Evolutionary conservation across 179 eudicot genomes (phyloP).

Genomic region (Actinidia polygama): DNA sequence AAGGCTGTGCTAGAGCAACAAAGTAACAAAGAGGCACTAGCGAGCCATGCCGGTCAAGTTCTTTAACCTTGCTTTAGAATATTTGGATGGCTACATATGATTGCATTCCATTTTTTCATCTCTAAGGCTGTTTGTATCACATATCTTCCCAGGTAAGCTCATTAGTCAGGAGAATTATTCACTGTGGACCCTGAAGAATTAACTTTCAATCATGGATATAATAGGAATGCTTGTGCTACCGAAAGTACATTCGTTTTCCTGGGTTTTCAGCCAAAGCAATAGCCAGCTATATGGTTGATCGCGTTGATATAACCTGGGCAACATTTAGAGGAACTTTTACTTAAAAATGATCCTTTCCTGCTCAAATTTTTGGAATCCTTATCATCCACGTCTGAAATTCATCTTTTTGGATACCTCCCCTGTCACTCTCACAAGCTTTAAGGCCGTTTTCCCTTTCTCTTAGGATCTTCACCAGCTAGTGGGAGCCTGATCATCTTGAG

Average conservation of each 20-base stretch:
- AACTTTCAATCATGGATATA: no score
- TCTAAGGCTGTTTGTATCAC: no score
- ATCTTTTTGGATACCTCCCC: conserved; percentile 13
- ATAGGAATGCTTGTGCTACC: no score
- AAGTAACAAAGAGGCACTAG: no score
- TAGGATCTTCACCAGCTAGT: neutral
- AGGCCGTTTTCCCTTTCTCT: neutral
- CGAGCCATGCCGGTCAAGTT: no score
- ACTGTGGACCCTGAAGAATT: no score
- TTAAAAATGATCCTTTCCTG: neutral
- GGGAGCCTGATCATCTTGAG: neutral
- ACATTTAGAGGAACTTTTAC: neutral
- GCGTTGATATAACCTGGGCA: neutral
- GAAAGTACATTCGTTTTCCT: neutral
- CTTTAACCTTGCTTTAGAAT: no score
- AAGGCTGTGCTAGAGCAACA: no score
- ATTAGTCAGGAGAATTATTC: no score
- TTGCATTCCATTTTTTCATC: no score
- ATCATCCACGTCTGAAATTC: conserved; percentile 23
- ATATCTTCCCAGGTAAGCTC: no score
- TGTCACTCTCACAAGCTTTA: conserved; percentile 22
- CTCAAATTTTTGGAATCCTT: conserved; percentile 19
- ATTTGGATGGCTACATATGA: no score
- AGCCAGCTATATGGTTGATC: neutral
- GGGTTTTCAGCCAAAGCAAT: neutral